Evolutionary conservation across 225 moss, liverwort and hornwort genomes (phyloP), one percentile per base, ranked within the genome.

Genomic region (Pleurozium schreberi): DNA sequence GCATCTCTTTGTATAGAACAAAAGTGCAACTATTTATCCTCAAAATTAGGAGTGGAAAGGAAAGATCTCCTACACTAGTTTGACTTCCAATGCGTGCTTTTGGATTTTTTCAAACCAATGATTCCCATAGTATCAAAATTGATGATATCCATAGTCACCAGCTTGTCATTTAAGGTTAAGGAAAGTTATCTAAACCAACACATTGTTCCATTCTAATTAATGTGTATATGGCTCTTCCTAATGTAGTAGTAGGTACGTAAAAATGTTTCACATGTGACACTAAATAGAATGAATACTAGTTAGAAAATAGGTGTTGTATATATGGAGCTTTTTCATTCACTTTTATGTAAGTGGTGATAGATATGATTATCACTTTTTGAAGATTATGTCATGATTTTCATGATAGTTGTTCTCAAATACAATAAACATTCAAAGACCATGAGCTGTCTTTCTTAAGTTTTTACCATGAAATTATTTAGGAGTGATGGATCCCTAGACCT

Each of bases 171-270:
- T n/a, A n/a, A 16, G 10, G 45, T 45, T 3, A 10, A 10, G 14
- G 9, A 43, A 27, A 40, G 42, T 25, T 69, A 43, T 43, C 43
- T 43, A 15, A 0, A 42, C 1, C 1, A 25, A 45, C 2, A 16
- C 28, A 73, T 28, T 45, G 1, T 28, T n/a, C 43, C 3, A 71
- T 71, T 71, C 3, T 27, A 71, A 71, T 27, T 71, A 27, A 16
- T 71, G 2, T 15, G 16, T 70, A 42, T 0, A 43, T 0, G 0
- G 0, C 6, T 71, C 43, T 71, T 71, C 5, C 9, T 27, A 15
- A 9, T 43, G 16, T 43, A 71, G 10, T 43, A 3, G 10, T 17
- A 2, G 6, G 28, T 28, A 10, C 1, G 0, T 17, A 28, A 17
- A 17, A 28, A 28, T 10, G 28, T 28, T 73, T 28, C 10, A 73